Evolutionary conservation across 2,329 filamentous ascomycete genomes (phyloP), one percentile per base, ranked within the genome.

Genomic region (Ophiocordyceps camponoti-floridani): DNA sequence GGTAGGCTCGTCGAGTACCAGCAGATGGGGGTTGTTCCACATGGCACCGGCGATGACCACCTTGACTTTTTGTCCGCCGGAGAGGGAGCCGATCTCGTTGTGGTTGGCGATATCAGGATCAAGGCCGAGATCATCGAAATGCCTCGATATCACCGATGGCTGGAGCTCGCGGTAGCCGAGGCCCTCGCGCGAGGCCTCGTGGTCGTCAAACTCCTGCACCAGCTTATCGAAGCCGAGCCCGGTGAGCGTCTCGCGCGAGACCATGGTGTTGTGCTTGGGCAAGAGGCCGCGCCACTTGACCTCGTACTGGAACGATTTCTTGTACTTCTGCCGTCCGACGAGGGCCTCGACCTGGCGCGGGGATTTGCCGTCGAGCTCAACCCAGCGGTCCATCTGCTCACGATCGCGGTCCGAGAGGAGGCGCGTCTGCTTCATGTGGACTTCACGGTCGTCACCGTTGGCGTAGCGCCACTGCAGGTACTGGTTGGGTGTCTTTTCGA

Each of bases 251-350:
- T 98, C 91, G 43, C 91, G 84, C 4, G 87, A 94, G 54, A 98
- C 80, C 69, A 87, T 83, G 48, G 77, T 79, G 74, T 98, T 98
- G 73, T 82, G 70, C 72, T 96, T 98, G 48, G 91, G 91, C 18
- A 96, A 72, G 64, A 86, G 76, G 51, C 77, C 74, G 49, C 81
- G 68, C 91, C 91, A 98, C 75, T 96, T 95, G 41, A 95, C 78
- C 70, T 96, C 89, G 59, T 96, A 96, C 71, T 95, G 88, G 76
- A 94, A 95, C 38, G 82, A 84, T 77, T 98, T 98, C 80, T 98
- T 96, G 70, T 77, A 95, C 70, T 98, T 98, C 61, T 95, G 88
- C 54, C 91, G 83, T 71, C 91, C 91, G 54, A 98, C 93, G 27
- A 98, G 72, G 14, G 83, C 71, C 62, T 98, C 91, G 44, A 98